A percentile compares a stretch with the other conserved stretches of the same genome.
These are phyloP conservation scores for Stromatinia cepivora DNA, from an alignment of 2,329 filamentous ascomycete genomes.

Conservation along the genomic window DNA sequence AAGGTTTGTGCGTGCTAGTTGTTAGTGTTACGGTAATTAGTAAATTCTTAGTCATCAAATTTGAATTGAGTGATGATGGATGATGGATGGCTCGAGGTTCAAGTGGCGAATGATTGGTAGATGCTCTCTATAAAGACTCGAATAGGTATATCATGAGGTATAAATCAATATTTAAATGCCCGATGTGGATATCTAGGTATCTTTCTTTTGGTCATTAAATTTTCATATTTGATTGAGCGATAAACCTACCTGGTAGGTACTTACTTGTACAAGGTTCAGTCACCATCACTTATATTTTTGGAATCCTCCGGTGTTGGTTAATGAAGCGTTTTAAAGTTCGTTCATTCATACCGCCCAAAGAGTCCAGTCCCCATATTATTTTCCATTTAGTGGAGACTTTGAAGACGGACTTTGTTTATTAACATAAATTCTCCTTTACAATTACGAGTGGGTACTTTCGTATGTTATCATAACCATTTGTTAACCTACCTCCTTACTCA, in stretches of 20 bases:
- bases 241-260: too few species aligned
- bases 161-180: too few species aligned
- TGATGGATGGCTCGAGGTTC: not conserved
- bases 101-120: not conserved
- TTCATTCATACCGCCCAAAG: not conserved
- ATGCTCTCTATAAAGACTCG: too few species aligned
- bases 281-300: not conserved
- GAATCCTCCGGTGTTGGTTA: not conserved
- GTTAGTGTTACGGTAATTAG: not conserved
- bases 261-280: too few species aligned
- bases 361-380: conserved; percentile 15
- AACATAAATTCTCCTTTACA: not conserved
- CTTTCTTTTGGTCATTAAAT: too few species aligned
- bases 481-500: not conserved
- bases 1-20: not conserved
- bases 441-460: too few species aligned
- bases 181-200: too few species aligned
- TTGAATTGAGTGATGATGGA: not conserved
- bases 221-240: too few species aligned
- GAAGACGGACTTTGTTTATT: not conserved
- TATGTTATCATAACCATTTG: not conserved
- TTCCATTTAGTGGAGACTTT: conserved; percentile 8
- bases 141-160: too few species aligned
- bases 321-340: not conserved
- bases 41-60: not conserved